Evolutionary conservation across 2,329 filamentous ascomycete genomes (phyloP).

Genomic region (Cadophora malorum): DNA sequence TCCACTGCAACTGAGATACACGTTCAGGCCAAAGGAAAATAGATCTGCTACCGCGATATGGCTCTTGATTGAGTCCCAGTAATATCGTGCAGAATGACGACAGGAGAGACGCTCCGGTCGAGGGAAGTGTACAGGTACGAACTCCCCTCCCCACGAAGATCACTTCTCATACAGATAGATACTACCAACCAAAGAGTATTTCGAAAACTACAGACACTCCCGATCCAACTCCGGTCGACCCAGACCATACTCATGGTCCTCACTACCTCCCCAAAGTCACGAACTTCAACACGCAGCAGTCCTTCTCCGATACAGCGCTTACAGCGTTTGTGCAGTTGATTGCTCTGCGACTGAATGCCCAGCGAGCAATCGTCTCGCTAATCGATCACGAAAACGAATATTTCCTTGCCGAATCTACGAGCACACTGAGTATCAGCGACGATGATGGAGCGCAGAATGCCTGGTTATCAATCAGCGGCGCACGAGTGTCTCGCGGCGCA

Average conservation of each 20-base stretch:
- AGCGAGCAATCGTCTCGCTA: constrained; percentile 53
- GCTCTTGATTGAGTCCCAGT: neutral
- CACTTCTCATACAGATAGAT: constrained; percentile 26
- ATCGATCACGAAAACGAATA: constrained; percentile 40
- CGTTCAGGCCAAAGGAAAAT: neutral
- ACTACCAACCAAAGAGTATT: constrained; percentile 34
- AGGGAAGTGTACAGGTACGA: constrained; percentile 31
- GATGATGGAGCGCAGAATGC: constrained; percentile 36
- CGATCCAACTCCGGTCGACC: constrained; percentile 8
- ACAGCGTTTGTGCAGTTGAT: constrained; percentile 55
- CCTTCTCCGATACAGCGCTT: constrained; percentile 52
- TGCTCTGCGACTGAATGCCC: constrained; percentile 53
- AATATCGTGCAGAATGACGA: neutral
- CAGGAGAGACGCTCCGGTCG: constrained; percentile 27
- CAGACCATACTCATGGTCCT: constrained; percentile 1
- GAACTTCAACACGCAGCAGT: constrained; percentile 31
- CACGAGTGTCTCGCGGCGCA: constrained; percentile 29
- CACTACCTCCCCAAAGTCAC: constrained; percentile 9
- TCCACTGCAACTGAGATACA: neutral
- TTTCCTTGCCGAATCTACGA: constrained; percentile 51
- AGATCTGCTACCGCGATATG: neutral
- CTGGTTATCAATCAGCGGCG: constrained; percentile 35
- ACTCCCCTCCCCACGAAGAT: neutral
- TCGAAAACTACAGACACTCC: neutral
- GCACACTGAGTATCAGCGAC: constrained; percentile 46